Evolutionary conservation across 164 flowering plant species (phyloP), one percentile per base, ranked within the genome.

Genomic region (Magnolia officinalis): DNA sequence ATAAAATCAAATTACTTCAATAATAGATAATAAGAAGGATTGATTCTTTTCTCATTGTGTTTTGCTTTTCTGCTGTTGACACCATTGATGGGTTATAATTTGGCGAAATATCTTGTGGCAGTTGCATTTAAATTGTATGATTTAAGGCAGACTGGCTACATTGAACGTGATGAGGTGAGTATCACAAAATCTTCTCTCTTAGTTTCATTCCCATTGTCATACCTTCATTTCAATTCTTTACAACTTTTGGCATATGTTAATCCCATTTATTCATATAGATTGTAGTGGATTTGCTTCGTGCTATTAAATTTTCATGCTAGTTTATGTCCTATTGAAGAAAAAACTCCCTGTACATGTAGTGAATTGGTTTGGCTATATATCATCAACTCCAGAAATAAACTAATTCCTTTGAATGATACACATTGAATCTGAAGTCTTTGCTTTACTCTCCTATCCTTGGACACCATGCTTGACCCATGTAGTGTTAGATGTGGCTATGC

Each of bases 121-220:
- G 99, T 93, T 84, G 85, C 89, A 49, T 93, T 93, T 76, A 87
- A 78, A 73, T 79, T 95, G 78, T 95, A 89, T 76, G 98, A 93
- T 84, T 81, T 90, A 66, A 82, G 90, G 79, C 82, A 86, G 45
- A 92, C 94, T 20, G 98, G 98, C 37, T 95, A 65, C 85, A 95
- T 95, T 49, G 97, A 91, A 77, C 92, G 83, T 24, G 91, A 87
- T 5, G 96, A 92, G 89, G 98, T 95, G 78, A 86, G 29, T 69
- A 58, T 11, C 14, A 21, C 9, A 16, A n/a, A 51, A 19, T 68
- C 73, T 18, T 21, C 24, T 20, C 21, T 66, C 13, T 13, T 37
- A 16, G 71, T 68, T 68, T 14, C 50, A 68, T 58, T 75, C 19
- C 55, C 18, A 23, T 26, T 78, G 16, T 66, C 11, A 37, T 68